These are phyloP conservation scores for Phytophthora idaei DNA, from an alignment of 352 stramenopile species.

Conservation along the genomic window DNA sequence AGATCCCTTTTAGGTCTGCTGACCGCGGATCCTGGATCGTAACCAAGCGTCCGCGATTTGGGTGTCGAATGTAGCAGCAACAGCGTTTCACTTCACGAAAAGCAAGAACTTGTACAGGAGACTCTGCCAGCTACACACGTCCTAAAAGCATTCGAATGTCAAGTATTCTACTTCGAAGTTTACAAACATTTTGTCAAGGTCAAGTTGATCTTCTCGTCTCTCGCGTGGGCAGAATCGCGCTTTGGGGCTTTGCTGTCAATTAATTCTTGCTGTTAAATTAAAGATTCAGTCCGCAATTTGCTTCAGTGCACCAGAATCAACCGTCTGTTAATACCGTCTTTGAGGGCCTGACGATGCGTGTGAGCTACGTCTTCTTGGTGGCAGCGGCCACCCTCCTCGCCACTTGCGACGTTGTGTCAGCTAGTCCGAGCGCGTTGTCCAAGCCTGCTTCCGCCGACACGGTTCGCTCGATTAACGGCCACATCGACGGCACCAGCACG, in stretches of 20 bases:
- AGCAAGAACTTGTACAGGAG: too few species aligned
- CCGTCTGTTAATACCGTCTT: too few species aligned
- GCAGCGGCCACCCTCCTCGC: conserved; percentile 5
- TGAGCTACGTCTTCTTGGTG: conserved; percentile 11
- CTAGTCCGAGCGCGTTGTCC: background rate
- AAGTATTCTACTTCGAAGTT: background rate
- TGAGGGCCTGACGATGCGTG: conserved; percentile 2
- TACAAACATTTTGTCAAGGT: background rate
- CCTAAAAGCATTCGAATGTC: too few species aligned
- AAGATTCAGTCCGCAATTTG: conserved; percentile 23
- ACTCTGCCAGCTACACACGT: too few species aligned
- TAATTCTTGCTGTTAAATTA: conserved; percentile 13
- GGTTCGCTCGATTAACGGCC: background rate
- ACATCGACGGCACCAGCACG: background rate
- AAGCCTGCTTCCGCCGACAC: background rate
- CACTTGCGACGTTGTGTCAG: conserved; percentile 6
- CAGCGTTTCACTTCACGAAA: too few species aligned
- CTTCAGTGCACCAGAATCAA: background rate
- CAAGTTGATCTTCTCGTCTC: background rate
- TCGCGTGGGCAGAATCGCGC: background rate
- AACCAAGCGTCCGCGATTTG: too few species aligned
- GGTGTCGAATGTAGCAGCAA: too few species aligned
- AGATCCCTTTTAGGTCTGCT: too few species aligned
- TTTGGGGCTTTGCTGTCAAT: conserved; percentile 11
- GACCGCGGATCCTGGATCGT: too few species aligned